phyloP scores from a whole-genome alignment of 148 eudicot species.

The Dianthus caryophyllus region DNA sequence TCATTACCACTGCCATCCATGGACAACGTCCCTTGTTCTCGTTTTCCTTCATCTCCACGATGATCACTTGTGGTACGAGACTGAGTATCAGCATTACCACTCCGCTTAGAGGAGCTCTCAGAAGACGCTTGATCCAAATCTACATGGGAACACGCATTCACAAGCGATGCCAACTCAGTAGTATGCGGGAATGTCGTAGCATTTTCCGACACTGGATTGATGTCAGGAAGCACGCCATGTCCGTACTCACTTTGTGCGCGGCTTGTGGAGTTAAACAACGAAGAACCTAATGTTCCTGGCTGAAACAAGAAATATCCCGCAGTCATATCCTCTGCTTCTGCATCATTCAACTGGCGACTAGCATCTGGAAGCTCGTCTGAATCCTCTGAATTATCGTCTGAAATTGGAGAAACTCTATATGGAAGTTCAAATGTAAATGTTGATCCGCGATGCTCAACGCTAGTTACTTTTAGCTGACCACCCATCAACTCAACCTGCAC shows the following conservation, averaged over 20 bases:
- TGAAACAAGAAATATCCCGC: conserved; percentile 59
- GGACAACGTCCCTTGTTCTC: conserved; percentile 4
- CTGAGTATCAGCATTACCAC: conserved; percentile 19
- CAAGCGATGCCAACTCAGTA: conserved; percentile 36
- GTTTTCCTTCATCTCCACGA: conserved; percentile 17
- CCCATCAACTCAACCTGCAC: conserved; percentile 93
- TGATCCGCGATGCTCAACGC: conserved; percentile 67
- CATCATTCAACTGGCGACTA: conserved; percentile 31
- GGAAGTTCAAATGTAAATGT: conserved; percentile 81
- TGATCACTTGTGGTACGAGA: conserved; percentile 18
- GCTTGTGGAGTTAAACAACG: conserved; percentile 42
- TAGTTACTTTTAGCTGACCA: conserved; percentile 72
- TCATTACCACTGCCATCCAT: conserved; percentile 14
- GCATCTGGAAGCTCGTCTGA: conserved; percentile 56
- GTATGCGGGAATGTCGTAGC: conserved; percentile 21
- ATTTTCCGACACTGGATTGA: conserved; percentile 30
- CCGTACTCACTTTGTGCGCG: conserved; percentile 29
- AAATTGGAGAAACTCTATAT: conserved; percentile 49
- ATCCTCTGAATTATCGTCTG: conserved; percentile 58
- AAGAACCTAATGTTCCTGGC: conserved; percentile 57
- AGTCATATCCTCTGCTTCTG: conserved; percentile 35
- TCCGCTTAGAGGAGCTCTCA: conserved; percentile 28
- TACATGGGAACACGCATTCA: conserved; percentile 30
- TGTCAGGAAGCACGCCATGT: conserved; percentile 25
- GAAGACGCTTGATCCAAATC: conserved; percentile 32